Percentiles rank a stretch among this genome's conserved stretches.
These are phyloP conservation scores for Aplosporella prunicola DNA, from an alignment of 2,329 filamentous ascomycete species.

Conservation along the genomic window DNA sequence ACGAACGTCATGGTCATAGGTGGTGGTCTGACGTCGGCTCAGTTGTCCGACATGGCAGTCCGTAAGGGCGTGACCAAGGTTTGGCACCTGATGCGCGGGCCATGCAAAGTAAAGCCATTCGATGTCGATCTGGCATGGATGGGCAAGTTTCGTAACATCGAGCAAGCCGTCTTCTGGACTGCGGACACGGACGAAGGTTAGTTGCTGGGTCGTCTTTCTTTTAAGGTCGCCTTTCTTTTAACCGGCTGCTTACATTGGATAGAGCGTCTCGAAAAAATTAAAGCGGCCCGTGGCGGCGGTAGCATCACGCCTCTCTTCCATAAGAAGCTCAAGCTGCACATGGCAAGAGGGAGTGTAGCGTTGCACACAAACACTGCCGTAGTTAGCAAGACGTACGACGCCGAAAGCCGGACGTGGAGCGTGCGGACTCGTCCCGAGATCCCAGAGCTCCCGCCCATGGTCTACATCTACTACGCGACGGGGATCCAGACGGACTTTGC, in stretches of 20 bases:
- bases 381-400: conserved; percentile 41
- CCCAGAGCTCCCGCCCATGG: conserved; percentile 38
- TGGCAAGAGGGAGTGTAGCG: conserved; percentile 42
- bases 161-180: conserved; percentile 68
- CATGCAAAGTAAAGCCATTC: conserved; percentile 60
- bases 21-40: conserved; percentile 67
- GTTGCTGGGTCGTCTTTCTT: conserved; percentile 1
- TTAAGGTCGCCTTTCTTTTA: neutral
- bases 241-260: neutral
- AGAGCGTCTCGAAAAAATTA: conserved; percentile 58
- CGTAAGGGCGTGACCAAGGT: conserved; percentile 57
- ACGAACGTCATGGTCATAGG: conserved; percentile 64
- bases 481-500: conserved; percentile 57
- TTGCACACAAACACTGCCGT: conserved; percentile 52
- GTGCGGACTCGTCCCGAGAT: conserved; percentile 47
- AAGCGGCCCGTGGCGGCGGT: conserved; percentile 61
- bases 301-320: conserved; percentile 62
- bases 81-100: conserved; percentile 58
- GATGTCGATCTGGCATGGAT: conserved; percentile 72
- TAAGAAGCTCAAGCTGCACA: conserved; percentile 55
- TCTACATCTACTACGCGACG: conserved; percentile 70
- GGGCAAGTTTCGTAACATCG: conserved; percentile 69
- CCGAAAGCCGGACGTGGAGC: conserved; percentile 38
- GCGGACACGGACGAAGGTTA: conserved; percentile 56
- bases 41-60: conserved; percentile 59